Evolutionary conservation across 2,329 filamentous ascomycete genomes (phyloP).

Genomic region (Fusarium secorum): DNA sequence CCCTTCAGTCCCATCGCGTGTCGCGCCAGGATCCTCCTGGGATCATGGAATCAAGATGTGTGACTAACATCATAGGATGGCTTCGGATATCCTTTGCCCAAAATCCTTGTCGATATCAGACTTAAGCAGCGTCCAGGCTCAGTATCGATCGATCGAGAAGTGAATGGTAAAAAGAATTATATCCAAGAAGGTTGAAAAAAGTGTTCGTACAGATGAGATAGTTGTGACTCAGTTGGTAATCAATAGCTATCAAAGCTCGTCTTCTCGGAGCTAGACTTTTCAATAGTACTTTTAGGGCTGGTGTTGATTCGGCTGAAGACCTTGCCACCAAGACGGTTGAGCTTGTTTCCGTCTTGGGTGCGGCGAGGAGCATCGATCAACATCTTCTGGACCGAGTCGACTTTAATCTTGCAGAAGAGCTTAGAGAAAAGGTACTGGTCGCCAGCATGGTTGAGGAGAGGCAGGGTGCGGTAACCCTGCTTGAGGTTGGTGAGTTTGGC

Average conservation of each 20-base stretch:
- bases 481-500: slow-evolving; percentile 90
- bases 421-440: slow-evolving; percentile 96
- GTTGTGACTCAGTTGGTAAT: slow-evolving; percentile 20
- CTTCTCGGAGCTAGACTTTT: slow-evolving; percentile 60
- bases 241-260: slow-evolving; percentile 54
- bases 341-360: slow-evolving; percentile 56
- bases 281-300: slow-evolving; percentile 62
- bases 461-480: slow-evolving; percentile 91
- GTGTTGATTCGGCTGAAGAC: slow-evolving; percentile 64
- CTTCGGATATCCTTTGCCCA: slow-evolving; percentile 4
- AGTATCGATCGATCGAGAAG: slow-evolving; percentile 33
- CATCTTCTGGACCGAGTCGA: slow-evolving; percentile 63
- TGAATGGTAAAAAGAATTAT: slow-evolving; percentile 32
- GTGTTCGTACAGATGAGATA: slow-evolving; percentile 34
- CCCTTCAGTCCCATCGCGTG: slow-evolving; percentile 27
- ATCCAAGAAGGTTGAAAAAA: slow-evolving; percentile 35
- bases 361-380: slow-evolving; percentile 60
- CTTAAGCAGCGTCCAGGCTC: slow-evolving; percentile 3
- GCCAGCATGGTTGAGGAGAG: slow-evolving; percentile 85
- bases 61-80: slow-evolving; percentile 11
- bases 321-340: slow-evolving; percentile 64
- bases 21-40: slow-evolving; percentile 33
- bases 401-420: slow-evolving; percentile 87
- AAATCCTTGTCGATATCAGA: slow-evolving; percentile 26
- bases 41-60: slow-evolving; percentile 26